These are phyloP conservation scores for Psilocybe mexicana DNA, from an alignment of 1,284 basidiomycete genomes.

Conservation along the genomic window DNA sequence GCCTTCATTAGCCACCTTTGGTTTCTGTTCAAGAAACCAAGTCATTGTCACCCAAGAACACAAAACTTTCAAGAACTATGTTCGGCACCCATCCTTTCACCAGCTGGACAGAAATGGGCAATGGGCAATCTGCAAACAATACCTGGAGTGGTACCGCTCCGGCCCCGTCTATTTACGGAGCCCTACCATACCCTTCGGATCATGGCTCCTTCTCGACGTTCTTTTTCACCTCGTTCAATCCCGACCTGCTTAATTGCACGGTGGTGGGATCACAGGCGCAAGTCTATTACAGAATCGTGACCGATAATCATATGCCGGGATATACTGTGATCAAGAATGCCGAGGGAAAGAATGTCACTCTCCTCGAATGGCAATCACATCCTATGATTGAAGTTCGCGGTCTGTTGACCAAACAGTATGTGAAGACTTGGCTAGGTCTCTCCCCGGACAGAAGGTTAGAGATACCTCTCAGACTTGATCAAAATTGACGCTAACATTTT, in stretches of 20 bases:
- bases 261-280: constrained; percentile 50
- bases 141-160: constrained; percentile 19
- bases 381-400: constrained; percentile 58
- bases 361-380: constrained; percentile 59
- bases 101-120: constrained; percentile 33
- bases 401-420: constrained; percentile 45
- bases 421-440: constrained; percentile 57
- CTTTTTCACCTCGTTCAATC: constrained; percentile 51
- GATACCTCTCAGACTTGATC: constrained; percentile 9
- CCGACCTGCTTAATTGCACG: constrained; percentile 53
- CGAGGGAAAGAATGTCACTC: constrained; percentile 48
- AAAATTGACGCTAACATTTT: neutral
- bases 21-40: neutral
- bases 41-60: neutral
- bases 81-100: constrained; percentile 33
- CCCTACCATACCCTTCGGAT: constrained; percentile 53
- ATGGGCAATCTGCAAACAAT: constrained; percentile 21
- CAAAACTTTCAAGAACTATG: constrained; percentile 14
- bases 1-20: neutral
- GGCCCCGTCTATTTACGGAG: constrained; percentile 56
- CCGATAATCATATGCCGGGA: constrained; percentile 48
- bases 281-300: constrained; percentile 42
- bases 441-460: constrained; percentile 52
- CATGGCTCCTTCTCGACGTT: constrained; percentile 41
- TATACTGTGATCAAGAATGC: constrained; percentile 57